Evolutionary conservation across 306 rosid species (phyloP).

Genomic region (Cicer arietinum): DNA sequence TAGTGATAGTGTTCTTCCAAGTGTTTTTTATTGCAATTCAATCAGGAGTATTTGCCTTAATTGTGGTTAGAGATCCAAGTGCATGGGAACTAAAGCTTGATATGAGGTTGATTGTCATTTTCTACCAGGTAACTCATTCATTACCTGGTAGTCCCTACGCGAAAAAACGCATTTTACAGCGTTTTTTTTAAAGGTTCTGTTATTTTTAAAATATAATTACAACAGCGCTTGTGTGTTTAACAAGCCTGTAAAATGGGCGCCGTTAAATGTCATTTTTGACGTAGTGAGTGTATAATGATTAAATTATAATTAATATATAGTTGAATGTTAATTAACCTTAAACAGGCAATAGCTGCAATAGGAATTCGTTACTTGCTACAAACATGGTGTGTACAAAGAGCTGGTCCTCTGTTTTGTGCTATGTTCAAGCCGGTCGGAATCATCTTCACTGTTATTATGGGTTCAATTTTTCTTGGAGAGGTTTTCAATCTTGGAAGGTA

Average conservation of each 20-base stretch:
- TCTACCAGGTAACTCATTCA: conserved; percentile 40
- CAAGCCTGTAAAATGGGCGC: too few relatives aligned
- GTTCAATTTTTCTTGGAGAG: conserved; percentile 54
- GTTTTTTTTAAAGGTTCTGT: too few relatives aligned
- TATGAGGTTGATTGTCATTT: conserved; percentile 45
- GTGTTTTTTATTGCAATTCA: conserved; percentile 40
- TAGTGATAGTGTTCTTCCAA: conserved; percentile 39
- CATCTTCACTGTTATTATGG: conserved; percentile 49
- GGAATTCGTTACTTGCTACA: conserved; percentile 29
- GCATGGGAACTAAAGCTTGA: conserved; percentile 50
- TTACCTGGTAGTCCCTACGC: too few relatives aligned
- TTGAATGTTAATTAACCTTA: background rate
- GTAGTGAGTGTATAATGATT: too few relatives aligned
- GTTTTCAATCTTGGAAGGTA: conserved; percentile 60
- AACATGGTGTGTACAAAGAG: conserved; percentile 50
- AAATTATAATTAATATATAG: too few relatives aligned
- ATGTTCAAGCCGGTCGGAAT: conserved; percentile 65
- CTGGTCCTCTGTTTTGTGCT: conserved; percentile 57
- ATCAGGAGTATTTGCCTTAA: conserved; percentile 40
- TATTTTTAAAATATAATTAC: too few relatives aligned
- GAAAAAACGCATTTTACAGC: too few relatives aligned
- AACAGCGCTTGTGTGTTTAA: too few relatives aligned
- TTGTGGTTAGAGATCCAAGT: conserved; percentile 43
- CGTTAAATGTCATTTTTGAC: too few relatives aligned
- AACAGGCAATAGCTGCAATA: conserved; percentile 49